Base-by-base conservation (phyloP, 1,139 yeast species). In the Blastobotrys malaysiensis region DNA sequence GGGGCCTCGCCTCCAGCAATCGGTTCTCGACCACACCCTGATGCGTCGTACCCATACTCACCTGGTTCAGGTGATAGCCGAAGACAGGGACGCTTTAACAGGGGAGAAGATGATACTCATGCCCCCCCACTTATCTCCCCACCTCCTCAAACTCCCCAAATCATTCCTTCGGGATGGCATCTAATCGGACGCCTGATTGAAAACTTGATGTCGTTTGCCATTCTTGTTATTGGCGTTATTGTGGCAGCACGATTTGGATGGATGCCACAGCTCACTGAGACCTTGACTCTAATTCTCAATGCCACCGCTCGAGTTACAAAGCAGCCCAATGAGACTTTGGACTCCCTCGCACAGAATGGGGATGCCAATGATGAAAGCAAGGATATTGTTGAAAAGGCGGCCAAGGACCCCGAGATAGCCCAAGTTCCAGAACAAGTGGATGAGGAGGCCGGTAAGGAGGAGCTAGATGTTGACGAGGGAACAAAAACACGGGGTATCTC, bases 181-280 rank as follows among this genome's bases (percentile, higher is more conserved):
- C 55, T 66, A 19, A 44, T 64, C 4, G 46, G 59, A 26, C 59
- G 72, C 54, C 68, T 81, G 21, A 59, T 79, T 44, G 86, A 82
- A 63, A 82, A 81, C 58, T 68, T 80, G 1, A 66, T 77, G 21
- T 76, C 81, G 16, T 68, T 81, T 39, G 50, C 75, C 16, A 63
- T 76, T 53, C 58, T 76, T 58, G 58, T 70, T 50, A 59, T 72
- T 46, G 45, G 71, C 51, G 54, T 73, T 52, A 61, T 69, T 54
- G 58, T 72, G 27, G 63, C 78, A 53, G 71, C 77, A 60, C 64
- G 73, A 49, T 63, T 74, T 54, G 74, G 75, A 26, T 67, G 76
- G 66, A 58, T 75, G 13, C 78, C 77, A 18, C 78, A 73, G 55
- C 62, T 70, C 52, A 59, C 61, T 6, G 62, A 62, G 44, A 31